Conservation (phyloP, 345 rosid species). For the Streptanthus diversifolius region DNA sequence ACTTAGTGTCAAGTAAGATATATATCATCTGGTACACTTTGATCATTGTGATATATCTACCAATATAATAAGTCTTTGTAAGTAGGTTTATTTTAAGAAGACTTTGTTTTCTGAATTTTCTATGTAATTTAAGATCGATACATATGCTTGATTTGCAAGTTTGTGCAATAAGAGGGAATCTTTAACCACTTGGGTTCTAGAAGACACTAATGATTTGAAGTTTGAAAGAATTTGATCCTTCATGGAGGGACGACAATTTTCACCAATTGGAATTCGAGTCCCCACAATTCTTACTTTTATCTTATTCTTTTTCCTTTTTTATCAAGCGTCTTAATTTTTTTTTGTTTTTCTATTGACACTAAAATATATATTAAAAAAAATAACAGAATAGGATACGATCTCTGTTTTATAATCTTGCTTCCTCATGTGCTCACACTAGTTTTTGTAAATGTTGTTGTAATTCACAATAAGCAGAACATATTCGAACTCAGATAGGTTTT, state of each 20-base stretch:
- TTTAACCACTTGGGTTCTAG: constrained; percentile 38
- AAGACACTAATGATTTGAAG: constrained; percentile 37
- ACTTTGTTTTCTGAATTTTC: background rate
- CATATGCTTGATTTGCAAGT: constrained; percentile 19
- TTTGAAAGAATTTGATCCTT: constrained; percentile 37
- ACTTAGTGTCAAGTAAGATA: background rate
- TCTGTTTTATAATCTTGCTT: constrained; percentile 22
- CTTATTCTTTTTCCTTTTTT: constrained; percentile 6
- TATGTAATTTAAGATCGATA: background rate
- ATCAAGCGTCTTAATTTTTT: background rate
- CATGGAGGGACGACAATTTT: constrained; percentile 33
- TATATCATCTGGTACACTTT: background rate
- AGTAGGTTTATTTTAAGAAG: background rate
- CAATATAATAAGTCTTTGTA: background rate
- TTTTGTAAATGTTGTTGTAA: constrained; percentile 18
- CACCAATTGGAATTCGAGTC: constrained; percentile 31
- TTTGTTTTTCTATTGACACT: constrained; percentile 6
- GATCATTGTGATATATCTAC: background rate
- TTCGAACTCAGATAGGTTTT: constrained; percentile 5
- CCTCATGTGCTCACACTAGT: constrained; percentile 22
- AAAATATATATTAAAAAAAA: background rate
- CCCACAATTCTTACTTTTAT: constrained; percentile 34
- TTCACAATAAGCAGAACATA: constrained; percentile 12
- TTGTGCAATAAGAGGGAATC: constrained; percentile 23
- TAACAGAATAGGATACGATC: constrained; percentile 20